Conservation (phyloP, 495 filamentous ascomycete genomes). For the Penicillium subrubescens region DNA sequence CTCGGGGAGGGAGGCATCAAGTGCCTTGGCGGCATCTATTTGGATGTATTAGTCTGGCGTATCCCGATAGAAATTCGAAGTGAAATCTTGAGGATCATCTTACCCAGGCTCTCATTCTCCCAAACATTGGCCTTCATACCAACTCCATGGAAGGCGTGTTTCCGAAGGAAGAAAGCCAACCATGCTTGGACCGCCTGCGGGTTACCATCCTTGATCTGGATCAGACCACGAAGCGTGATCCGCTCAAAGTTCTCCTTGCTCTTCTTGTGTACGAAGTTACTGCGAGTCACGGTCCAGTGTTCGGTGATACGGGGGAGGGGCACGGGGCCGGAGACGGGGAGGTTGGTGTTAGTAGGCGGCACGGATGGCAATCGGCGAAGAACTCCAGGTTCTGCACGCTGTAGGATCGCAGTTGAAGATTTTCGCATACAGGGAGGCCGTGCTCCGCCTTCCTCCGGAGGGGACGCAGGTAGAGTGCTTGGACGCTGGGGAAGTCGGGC, state of each 20-base stretch:
- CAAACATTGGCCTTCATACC: conserved; percentile 99
- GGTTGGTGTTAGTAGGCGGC: conserved; percentile 91
- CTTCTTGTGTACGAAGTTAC: conserved; percentile 94
- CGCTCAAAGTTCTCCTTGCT: conserved; percentile 97
- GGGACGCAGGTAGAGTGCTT: conserved; percentile 83
- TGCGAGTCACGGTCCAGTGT: conserved; percentile 91
- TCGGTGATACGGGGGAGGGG: conserved; percentile 86
- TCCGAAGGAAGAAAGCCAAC: conserved; percentile 89
- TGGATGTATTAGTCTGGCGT: background rate
- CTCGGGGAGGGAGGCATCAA: conserved; percentile 62
- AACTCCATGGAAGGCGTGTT: conserved; percentile 88
- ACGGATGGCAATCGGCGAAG: conserved; percentile 86
- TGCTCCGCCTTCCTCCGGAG: conserved; percentile 72
- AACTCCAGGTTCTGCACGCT: conserved; percentile 88
- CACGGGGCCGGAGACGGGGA: conserved; percentile 83
- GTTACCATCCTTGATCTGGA: conserved; percentile 93
- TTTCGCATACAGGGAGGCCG: conserved; percentile 83
- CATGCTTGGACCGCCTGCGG: conserved; percentile 85
- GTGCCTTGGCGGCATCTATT: conserved; percentile 64
- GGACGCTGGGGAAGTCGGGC: conserved; percentile 71
- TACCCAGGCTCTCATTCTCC: conserved; percentile 75
- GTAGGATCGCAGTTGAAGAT: conserved; percentile 91
- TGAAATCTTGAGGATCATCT: background rate
- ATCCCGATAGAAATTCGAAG: background rate
- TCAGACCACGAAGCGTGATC: conserved; percentile 79